These are phyloP conservation scores for Fraxinus platypoda DNA, from an alignment of 305 asterid species.

Conservation along the genomic window DNA sequence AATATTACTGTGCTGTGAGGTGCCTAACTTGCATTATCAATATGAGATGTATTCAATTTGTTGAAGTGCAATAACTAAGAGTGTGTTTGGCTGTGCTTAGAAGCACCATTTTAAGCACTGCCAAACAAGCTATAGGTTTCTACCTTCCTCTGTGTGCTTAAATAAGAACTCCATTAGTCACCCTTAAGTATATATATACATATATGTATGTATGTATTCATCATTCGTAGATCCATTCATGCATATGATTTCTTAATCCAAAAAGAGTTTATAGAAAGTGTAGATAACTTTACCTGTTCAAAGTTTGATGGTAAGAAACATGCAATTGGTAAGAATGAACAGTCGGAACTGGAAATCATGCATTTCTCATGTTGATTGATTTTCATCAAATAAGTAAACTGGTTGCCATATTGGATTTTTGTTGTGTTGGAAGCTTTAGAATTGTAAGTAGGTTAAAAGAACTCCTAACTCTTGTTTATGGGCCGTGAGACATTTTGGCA, in stretches of 20 bases:
- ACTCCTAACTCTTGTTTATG: background rate
- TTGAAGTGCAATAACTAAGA: background rate
- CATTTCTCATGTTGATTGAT: background rate
- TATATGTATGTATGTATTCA: background rate
- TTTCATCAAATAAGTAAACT: slow-evolving; percentile 1
- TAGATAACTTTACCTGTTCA: background rate
- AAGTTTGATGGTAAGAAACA: background rate
- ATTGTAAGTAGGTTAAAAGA: background rate
- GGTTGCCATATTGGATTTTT: slow-evolving; percentile 8
- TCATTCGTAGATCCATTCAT: background rate
- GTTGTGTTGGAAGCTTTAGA: background rate
- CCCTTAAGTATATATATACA: background rate
- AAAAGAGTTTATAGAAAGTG: background rate
- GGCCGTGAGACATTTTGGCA: background rate
- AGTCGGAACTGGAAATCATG: background rate
- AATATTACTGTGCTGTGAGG: background rate
- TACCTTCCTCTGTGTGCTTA: background rate
- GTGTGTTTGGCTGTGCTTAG: background rate
- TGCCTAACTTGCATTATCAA: background rate
- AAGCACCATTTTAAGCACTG: background rate
- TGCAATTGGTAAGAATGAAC: slow-evolving; percentile 8
- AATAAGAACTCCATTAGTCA: background rate
- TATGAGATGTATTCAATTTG: background rate
- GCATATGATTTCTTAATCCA: background rate
- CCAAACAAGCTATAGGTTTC: background rate